Evolutionary conservation across 73 alveolate species (phyloP), one percentile per base, ranked within the genome.

Genomic region (Symbiodinium pilosum): DNA sequence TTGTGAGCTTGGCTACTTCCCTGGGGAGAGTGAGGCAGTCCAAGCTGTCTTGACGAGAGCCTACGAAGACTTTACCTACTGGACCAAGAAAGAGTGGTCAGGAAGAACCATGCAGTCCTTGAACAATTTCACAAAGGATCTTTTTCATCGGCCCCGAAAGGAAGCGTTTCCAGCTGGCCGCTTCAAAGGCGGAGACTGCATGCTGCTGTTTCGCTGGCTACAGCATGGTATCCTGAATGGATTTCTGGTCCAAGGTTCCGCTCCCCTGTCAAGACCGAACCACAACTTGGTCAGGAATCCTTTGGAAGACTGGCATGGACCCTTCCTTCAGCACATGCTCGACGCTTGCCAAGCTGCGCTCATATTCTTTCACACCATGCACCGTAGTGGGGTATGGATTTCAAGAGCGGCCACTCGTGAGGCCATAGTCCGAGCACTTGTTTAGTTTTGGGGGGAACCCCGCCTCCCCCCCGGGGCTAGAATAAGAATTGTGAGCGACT

Each of bases 191-290:
- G 39, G 73, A 21, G 95, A 88, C 11, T 39, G 69, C 69, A 88
- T 88, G 95, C 43, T 88, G 86, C 6, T 88, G 86, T 32, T 59
- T 1, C 64, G 95, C 18, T 88, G 95, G 95, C 43, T 88, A 34
- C 64, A 41, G 36, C 95, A 88, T 28, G 36, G 56, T 44, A 36
- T 52, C 12, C 24, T 38, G 68, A 38, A 54, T 14, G 94, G 94
- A 42, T 36, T 20, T 21, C 85, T 87, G 21, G 51, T 26, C 30
- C n/a, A 4, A 24, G n/a, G 8, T 36, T 7, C 77, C 38, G 94
- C 18, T 32, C 32, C 24, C 41, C 30, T 42, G 42, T 4, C 43
- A 26, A 43, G 86, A 43, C 86, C 68, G 43, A 44, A 44, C 14
- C 34, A 3, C 16, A 40, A 24, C 38, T 34, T 64, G 36, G 54